Percentiles rank a stretch among this genome's conserved stretches.
These are phyloP conservation scores for Tetradesmus lagerheimii DNA, from an alignment of 139 green algal genomes.

Conservation along the genomic window DNA sequence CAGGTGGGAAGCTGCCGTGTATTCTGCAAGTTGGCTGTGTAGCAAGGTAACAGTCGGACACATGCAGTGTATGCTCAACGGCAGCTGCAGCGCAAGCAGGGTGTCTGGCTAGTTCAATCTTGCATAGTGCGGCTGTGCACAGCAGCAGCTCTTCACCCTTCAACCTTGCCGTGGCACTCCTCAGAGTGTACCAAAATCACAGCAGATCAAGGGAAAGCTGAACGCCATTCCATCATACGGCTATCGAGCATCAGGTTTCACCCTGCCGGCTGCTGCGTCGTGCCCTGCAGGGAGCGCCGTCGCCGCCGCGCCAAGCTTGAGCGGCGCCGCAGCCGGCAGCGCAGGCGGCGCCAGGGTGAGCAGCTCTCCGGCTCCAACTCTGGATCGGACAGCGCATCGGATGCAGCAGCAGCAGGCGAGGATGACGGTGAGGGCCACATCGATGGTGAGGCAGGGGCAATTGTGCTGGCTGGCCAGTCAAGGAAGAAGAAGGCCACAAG, in stretches of 20 bases:
- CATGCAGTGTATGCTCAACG: not conserved
- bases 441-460: not conserved
- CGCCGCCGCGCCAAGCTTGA: not conserved
- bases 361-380: not conserved
- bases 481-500: not conserved
- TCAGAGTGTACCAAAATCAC: too few species aligned
- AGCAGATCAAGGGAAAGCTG: too few species aligned
- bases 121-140: too few species aligned
- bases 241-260: not conserved
- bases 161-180: too few species aligned
- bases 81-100: not conserved
- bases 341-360: not conserved
- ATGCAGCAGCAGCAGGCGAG: not conserved
- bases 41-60: not conserved
- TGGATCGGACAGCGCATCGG: not conserved
- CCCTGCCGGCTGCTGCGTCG: not conserved
- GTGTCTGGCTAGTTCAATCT: not conserved
- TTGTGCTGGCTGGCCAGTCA: not conserved
- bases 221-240: too few species aligned
- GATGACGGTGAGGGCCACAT: not conserved
- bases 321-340: not conserved
- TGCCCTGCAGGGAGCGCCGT: not conserved
- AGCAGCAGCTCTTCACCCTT: too few species aligned
- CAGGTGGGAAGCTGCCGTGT: not conserved
- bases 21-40: too few species aligned